Evolutionary conservation across 2,329 filamentous ascomycete genomes (phyloP).

Genomic region (Fusarium agapanthi): DNA sequence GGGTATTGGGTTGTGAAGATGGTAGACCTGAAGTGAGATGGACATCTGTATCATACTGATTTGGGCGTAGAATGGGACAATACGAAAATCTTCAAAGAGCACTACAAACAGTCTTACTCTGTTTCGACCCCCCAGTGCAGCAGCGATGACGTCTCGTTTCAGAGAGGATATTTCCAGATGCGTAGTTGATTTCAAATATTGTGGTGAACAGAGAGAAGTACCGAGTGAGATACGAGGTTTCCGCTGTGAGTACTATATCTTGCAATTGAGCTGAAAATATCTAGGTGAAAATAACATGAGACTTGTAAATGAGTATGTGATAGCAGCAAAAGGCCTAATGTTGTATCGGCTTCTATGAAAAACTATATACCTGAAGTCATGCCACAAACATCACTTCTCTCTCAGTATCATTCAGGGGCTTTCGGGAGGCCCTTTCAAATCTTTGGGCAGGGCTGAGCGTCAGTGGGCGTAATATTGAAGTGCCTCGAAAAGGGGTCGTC

Average conservation of each 20-base stretch:
- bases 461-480: constrained; percentile 38
- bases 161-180: not conserved
- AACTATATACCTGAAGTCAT: not conserved
- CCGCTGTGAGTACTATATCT: not conserved
- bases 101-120: constrained; percentile 16
- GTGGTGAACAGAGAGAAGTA: not conserved
- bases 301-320: not conserved
- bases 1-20: constrained; percentile 33
- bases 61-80: constrained; percentile 40
- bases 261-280: not conserved
- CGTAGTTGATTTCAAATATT: not conserved
- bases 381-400: not conserved
- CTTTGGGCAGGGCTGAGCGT: constrained; percentile 28
- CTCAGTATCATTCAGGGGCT: not conserved
- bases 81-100: constrained; percentile 23
- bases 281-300: not conserved
- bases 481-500: constrained; percentile 44
- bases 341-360: not conserved
- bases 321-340: not conserved
- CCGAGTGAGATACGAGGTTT: not conserved
- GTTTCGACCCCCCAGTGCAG: not conserved
- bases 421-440: not conserved
- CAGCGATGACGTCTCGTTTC: not conserved
- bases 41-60: constrained; percentile 44
- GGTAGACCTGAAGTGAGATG: constrained; percentile 26